A percentile compares a stretch with the other conserved stretches of the same genome.
These are phyloP conservation scores for Oryza punctata DNA, from an alignment of 176 grass and related monocot species.

Conservation along the genomic window DNA sequence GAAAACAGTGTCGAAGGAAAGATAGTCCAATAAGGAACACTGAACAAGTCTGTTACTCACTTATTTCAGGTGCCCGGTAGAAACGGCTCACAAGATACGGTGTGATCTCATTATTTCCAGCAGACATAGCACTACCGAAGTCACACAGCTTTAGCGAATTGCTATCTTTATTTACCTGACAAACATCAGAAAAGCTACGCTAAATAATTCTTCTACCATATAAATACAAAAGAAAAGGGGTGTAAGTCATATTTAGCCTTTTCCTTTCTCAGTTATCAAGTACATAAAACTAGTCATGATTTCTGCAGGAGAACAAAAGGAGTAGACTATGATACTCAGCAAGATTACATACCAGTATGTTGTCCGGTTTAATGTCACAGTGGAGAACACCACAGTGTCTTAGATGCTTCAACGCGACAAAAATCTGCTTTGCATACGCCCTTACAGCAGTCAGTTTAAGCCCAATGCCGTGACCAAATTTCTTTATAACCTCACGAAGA, in stretches of 20 bases:
- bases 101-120: conserved; percentile 96
- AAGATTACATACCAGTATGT: conserved; percentile 83
- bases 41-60: conserved; percentile 51
- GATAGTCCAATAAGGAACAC: neutral
- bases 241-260: neutral
- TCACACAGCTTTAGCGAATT: conserved; percentile 97
- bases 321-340: neutral
- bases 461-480: conserved; percentile 98
- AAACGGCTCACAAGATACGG: conserved; percentile 98
- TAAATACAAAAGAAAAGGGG: neutral
- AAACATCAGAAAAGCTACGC: neutral
- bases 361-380: conserved; percentile 98
- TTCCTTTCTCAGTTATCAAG: neutral
- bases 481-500: conserved; percentile 99
- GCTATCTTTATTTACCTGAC: conserved; percentile 90
- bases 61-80: conserved; percentile 98
- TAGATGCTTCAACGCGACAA: conserved; percentile 94
- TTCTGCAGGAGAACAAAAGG: conserved; percentile 6
- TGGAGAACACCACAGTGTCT: conserved; percentile 93
- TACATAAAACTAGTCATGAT: neutral
- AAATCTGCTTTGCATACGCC: conserved; percentile 97
- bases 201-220: neutral
- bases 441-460: conserved; percentile 96
- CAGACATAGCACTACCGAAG: conserved; percentile 98
- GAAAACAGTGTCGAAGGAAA: neutral